These are phyloP conservation scores for Petrea volubilis DNA, from an alignment of 257 asterid species.

Conservation along the genomic window DNA sequence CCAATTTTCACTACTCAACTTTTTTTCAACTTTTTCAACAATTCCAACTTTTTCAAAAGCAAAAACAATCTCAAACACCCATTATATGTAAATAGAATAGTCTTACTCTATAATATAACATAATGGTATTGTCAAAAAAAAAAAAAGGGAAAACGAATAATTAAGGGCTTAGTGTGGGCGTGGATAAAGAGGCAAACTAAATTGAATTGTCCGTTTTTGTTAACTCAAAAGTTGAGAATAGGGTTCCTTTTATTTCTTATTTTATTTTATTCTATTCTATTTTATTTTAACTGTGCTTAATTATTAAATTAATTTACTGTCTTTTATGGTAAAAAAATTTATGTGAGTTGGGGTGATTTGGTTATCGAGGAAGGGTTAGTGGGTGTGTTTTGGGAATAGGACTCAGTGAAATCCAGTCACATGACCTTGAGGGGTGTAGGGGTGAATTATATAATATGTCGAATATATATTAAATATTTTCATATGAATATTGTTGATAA, in stretches of 20 bases:
- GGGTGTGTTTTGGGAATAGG: slow-evolving; percentile 78
- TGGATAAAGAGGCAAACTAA: slow-evolving; percentile 45
- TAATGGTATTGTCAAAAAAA: too few species aligned
- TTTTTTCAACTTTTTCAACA: too few species aligned
- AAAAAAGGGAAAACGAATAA: too few species aligned
- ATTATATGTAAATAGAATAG: too few species aligned
- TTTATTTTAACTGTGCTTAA: slow-evolving; percentile 27
- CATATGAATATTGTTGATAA: too few species aligned
- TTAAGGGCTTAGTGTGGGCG: slow-evolving; percentile 34
- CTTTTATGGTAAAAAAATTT: slow-evolving; percentile 36
- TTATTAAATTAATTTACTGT: slow-evolving; percentile 18
- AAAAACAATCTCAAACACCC: too few species aligned
- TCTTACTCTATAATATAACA: too few species aligned
- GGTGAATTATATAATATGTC: too few species aligned
- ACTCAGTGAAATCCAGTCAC: slow-evolving; percentile 42
- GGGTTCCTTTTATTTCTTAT: not conserved
- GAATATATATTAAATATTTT: not conserved
- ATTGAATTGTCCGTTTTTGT: slow-evolving; percentile 31
- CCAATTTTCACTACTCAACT: too few species aligned
- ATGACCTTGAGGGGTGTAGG: slow-evolving; percentile 22
- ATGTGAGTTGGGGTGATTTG: slow-evolving; percentile 33
- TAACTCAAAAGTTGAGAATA: slow-evolving; percentile 13
- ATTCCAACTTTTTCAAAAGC: too few species aligned
- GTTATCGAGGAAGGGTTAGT: slow-evolving; percentile 65
- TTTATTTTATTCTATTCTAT: too few species aligned